Conservation (phyloP, 2,329 filamentous ascomycete species). For the Fusarium subglutinans region DNA sequence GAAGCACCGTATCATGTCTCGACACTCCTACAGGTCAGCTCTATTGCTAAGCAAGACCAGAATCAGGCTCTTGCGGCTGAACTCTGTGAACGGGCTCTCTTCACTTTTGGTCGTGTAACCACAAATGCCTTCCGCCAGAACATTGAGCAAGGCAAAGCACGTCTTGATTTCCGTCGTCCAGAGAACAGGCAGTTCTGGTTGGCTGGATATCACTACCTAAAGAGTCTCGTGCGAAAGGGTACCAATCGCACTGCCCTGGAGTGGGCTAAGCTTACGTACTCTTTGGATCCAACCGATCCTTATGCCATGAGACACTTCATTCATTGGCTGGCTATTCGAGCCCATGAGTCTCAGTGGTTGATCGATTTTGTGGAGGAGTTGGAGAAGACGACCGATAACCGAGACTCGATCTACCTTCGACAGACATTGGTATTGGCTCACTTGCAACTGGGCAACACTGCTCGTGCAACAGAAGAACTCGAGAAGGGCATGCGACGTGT, state of each 20-base stretch:
- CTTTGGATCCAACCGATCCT: conserved; percentile 79
- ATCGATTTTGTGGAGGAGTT: conserved; percentile 70
- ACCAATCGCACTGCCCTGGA: conserved; percentile 93
- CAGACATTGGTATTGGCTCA: conserved; percentile 83
- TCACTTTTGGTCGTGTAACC: conserved; percentile 89
- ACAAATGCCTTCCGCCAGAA: conserved; percentile 83
- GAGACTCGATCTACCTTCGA: conserved; percentile 71
- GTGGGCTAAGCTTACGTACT: conserved; percentile 87
- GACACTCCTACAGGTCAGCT: conserved; percentile 91
- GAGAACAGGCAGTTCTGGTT: conserved; percentile 96
- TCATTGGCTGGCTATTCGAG: conserved; percentile 85
- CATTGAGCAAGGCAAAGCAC: conserved; percentile 79
- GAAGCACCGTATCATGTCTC: conserved; percentile 82
- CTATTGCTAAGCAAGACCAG: conserved; percentile 89
- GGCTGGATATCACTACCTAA: conserved; percentile 87
- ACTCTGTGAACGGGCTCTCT: conserved; percentile 88
- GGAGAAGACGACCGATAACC: conserved; percentile 48
- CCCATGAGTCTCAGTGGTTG: conserved; percentile 79
- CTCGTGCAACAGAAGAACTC: conserved; percentile 72
- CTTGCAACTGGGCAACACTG: conserved; percentile 72
- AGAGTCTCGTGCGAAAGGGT: conserved; percentile 86
- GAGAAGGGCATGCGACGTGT: conserved; percentile 73
- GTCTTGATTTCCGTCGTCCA: conserved; percentile 80
- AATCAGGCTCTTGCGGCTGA: conserved; percentile 88
- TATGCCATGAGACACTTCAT: conserved; percentile 84